These are phyloP conservation scores for Colletotrichum echinochloae DNA, from an alignment of 2,329 filamentous ascomycete species.

Conservation along the genomic window DNA sequence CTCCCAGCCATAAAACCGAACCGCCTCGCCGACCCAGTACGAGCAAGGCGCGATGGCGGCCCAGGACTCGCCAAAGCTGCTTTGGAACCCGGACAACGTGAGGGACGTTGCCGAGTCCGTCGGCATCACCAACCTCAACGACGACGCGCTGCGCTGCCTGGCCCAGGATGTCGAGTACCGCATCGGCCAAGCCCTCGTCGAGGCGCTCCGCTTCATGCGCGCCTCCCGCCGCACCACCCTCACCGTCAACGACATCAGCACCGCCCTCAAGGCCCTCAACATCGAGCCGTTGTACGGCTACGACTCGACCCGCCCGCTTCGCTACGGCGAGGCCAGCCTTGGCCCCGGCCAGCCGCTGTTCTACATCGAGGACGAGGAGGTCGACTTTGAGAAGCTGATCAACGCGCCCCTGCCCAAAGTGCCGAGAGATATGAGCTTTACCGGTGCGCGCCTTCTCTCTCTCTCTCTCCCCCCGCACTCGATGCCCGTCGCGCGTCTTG, in stretches of 20 bases:
- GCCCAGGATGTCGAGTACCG: slow-evolving; percentile 96
- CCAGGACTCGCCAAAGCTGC: slow-evolving; percentile 57
- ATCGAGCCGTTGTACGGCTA: slow-evolving; percentile 97
- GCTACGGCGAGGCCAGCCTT: slow-evolving; percentile 93
- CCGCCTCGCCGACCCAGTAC: background rate
- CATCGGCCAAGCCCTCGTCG: slow-evolving; percentile 91
- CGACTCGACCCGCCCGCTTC: slow-evolving; percentile 87
- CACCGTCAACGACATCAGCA: slow-evolving; percentile 88
- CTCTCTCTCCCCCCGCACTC: background rate
- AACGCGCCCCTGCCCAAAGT: slow-evolving; percentile 96
- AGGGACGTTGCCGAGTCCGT: slow-evolving; percentile 96
- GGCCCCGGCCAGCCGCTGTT: slow-evolving; percentile 95
- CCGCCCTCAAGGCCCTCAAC: slow-evolving; percentile 87
- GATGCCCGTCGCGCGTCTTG: slow-evolving; percentile 25
- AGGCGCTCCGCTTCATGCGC: slow-evolving; percentile 96
- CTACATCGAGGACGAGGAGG: slow-evolving; percentile 98
- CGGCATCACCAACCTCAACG: slow-evolving; percentile 82
- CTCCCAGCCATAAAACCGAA: background rate
- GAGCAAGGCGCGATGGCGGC: slow-evolving; percentile 31
- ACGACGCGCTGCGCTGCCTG: slow-evolving; percentile 88
- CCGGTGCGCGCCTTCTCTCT: slow-evolving; percentile 67
- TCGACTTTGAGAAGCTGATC: slow-evolving; percentile 98
- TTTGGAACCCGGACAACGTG: slow-evolving; percentile 98
- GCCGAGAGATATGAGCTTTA: slow-evolving; percentile 91
- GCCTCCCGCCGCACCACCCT: slow-evolving; percentile 87